phyloP scores from a whole-genome alignment of 2,329 filamentous ascomycete genomes.

The Penicillium sp. region DNA sequence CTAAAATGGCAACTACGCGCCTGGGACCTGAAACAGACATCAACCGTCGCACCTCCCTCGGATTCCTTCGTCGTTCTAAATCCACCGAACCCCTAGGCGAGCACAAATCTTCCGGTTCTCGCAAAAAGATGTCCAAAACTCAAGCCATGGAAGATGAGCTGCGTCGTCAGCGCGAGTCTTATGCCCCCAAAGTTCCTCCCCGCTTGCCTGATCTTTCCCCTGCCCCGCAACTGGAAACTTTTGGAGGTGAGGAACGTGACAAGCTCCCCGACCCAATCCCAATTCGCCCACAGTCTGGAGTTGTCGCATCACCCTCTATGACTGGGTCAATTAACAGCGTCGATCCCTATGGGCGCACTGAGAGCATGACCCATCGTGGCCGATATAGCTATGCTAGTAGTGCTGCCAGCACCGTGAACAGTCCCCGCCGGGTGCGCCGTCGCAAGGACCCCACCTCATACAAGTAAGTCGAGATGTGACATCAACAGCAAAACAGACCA shows the following conservation, averaged over 20 bases:
- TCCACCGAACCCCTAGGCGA: slow-evolving; percentile 62
- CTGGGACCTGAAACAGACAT: slow-evolving; percentile 4
- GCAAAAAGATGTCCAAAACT: slow-evolving; percentile 40
- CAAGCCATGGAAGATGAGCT: slow-evolving; percentile 51
- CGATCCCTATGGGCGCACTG: slow-evolving; percentile 77
- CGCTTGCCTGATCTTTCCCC: slow-evolving; percentile 50
- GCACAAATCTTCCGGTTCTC: slow-evolving; percentile 42
- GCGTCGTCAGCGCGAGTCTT: slow-evolving; percentile 55
- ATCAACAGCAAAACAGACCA: neutral
- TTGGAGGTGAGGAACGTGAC: slow-evolving; percentile 62
- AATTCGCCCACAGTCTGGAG: slow-evolving; percentile 27
- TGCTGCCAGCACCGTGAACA: slow-evolving; percentile 87
- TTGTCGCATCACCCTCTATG: slow-evolving; percentile 24
- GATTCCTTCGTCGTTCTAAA: slow-evolving; percentile 65
- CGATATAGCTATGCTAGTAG: slow-evolving; percentile 96
- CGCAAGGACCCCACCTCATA: slow-evolving; percentile 97
- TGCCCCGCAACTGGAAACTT: slow-evolving; percentile 52
- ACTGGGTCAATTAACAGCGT: slow-evolving; percentile 34
- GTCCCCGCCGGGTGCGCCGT: slow-evolving; percentile 83
- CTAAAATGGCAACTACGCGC: slow-evolving; percentile 31
- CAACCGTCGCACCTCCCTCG: slow-evolving; percentile 51
- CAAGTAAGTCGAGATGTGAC: slow-evolving; percentile 67
- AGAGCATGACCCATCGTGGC: slow-evolving; percentile 95
- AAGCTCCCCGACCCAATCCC: slow-evolving; percentile 58
- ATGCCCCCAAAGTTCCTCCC: slow-evolving; percentile 58